These are phyloP conservation scores for Plantago coronopus DNA, from an alignment of 305 asterid genomes.

Conservation along the genomic window DNA sequence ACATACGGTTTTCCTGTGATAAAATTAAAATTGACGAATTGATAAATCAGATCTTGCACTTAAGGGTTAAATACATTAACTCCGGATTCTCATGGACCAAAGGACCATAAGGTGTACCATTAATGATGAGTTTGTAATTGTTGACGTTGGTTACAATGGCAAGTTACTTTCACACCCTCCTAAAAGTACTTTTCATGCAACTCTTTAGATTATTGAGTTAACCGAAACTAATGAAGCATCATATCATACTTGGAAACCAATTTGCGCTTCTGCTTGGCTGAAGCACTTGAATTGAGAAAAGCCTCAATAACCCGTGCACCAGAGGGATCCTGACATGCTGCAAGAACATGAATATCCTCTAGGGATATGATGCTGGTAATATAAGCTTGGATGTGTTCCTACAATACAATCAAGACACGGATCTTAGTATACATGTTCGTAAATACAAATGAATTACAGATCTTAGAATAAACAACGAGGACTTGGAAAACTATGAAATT, in stretches of 20 bases:
- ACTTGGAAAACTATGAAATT: too few relatives aligned
- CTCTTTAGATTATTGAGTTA: background rate
- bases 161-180: background rate
- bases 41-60: too few relatives aligned
- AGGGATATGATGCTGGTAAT: conserved; percentile 67
- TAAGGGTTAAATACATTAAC: too few relatives aligned
- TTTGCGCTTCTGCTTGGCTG: conserved; percentile 73
- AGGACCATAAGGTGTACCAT: too few relatives aligned
- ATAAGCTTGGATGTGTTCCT: conserved; percentile 69
- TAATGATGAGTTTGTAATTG: too few relatives aligned
- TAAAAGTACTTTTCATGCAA: background rate
- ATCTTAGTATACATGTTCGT: conserved; percentile 13
- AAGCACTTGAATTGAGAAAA: conserved; percentile 66
- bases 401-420: conserved; percentile 22
- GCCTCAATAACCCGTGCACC: conserved; percentile 94
- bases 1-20: too few relatives aligned
- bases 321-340: conserved; percentile 66
- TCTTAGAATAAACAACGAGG: background rate
- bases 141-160: too few relatives aligned
- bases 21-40: too few relatives aligned
- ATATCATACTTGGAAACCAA: conserved; percentile 63
- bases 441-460: background rate
- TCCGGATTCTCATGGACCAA: too few relatives aligned
- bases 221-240: conserved; percentile 17
- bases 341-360: conserved; percentile 60